Percentiles rank a stretch among this genome's conserved stretches.
Conservation (phyloP, 1,139 yeast genomes). For the Taphrina communis region DNA sequence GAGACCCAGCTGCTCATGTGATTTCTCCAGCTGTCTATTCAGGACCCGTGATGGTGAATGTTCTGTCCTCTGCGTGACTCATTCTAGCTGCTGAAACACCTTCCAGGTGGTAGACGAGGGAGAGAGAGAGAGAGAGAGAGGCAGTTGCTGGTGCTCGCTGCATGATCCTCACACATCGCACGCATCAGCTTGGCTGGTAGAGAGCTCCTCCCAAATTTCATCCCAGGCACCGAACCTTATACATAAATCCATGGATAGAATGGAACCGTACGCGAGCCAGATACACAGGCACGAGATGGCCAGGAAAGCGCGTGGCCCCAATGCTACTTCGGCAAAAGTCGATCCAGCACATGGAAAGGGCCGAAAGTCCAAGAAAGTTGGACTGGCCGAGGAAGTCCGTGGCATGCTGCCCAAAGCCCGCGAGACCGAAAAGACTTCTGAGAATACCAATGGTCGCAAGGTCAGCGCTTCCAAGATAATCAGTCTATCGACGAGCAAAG, state of each 20-base stretch:
- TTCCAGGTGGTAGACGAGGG: too few relatives aligned
- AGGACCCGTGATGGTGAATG: too few relatives aligned
- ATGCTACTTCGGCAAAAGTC: constrained; percentile 36
- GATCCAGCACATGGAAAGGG: constrained; percentile 35
- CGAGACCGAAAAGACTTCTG: constrained; percentile 22
- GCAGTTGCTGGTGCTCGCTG: too few relatives aligned
- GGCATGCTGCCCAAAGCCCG: constrained; percentile 34
- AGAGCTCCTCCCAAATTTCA: constrained; percentile 27
- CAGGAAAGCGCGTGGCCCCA: constrained; percentile 39
- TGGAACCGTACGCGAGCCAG: not conserved
- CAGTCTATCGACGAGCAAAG: constrained; percentile 39
- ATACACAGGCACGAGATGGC: constrained; percentile 22
- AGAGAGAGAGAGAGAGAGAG: too few relatives aligned
- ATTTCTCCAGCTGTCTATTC: too few relatives aligned
- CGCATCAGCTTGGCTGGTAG: too few relatives aligned
- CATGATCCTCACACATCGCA: too few relatives aligned
- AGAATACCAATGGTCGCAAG: constrained; percentile 21
- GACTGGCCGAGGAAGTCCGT: constrained; percentile 38
- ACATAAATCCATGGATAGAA: not conserved
- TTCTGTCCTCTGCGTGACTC: too few relatives aligned
- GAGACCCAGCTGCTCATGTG: too few relatives aligned
- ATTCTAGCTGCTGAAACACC: too few relatives aligned
- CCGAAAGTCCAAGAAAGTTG: constrained; percentile 30
- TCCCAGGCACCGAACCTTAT: constrained; percentile 12
- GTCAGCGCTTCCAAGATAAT: constrained; percentile 35